Evolutionary conservation across 2,329 filamentous ascomycete species (phyloP).

Genomic region (Amauroascus verrucosus): DNA sequence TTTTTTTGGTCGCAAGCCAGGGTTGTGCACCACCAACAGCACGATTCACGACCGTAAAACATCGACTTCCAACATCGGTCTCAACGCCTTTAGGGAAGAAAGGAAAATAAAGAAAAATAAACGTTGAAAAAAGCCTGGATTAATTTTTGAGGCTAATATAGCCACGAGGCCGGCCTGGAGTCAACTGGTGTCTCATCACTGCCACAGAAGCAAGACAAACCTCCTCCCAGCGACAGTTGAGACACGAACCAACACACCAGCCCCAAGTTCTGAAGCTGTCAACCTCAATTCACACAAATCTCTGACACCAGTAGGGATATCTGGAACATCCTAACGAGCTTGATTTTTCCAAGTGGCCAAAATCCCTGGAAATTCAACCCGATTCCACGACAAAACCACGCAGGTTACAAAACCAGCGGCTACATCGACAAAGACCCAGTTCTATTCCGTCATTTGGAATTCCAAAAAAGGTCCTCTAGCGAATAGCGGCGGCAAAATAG

Average conservation of each 20-base stretch:
- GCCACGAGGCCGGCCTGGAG: not conserved
- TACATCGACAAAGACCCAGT: not conserved
- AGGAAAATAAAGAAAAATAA: not conserved
- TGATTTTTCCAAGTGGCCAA: not conserved
- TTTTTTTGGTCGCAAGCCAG: not conserved
- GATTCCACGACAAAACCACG: not conserved
- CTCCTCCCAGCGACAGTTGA: not conserved
- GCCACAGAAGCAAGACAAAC: slow-evolving; percentile 3
- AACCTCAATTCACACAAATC: not conserved
- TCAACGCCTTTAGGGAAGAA: too few species aligned
- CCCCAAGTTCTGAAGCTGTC: not conserved
- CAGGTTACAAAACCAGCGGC: not conserved
- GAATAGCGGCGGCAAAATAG: not conserved
- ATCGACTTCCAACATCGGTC: too few species aligned
- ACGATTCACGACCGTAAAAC: not conserved
- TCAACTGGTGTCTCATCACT: slow-evolving; percentile 4
- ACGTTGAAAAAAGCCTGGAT: not conserved
- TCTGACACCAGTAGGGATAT: not conserved
- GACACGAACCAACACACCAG: not conserved
- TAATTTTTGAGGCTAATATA: not conserved
- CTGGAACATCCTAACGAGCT: not conserved
- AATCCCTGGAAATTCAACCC: not conserved
- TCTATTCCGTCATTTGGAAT: not conserved
- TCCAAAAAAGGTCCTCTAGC: not conserved
- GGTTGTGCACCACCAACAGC: not conserved